phyloP scores from a whole-genome alignment of 2,329 filamentous ascomycete species.

The Ilyonectria robusta region DNA sequence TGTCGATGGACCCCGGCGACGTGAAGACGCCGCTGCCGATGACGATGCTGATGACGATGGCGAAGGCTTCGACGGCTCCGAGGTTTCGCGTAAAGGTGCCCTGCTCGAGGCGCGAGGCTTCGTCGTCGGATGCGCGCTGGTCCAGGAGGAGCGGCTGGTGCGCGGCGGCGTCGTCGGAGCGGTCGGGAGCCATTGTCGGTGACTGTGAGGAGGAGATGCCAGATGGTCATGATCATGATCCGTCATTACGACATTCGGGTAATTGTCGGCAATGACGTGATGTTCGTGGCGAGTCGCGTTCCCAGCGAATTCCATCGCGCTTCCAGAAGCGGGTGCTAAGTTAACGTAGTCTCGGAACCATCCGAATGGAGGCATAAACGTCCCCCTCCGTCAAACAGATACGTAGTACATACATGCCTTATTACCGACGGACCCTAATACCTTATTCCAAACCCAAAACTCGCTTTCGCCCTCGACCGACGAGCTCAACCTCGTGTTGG shows the following conservation, averaged over 20 bases:
- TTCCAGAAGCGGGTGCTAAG: constrained; percentile 14
- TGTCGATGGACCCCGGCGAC: constrained; percentile 73
- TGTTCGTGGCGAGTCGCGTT: background rate
- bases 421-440: background rate
- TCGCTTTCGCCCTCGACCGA: background rate
- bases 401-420: no score
- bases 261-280: constrained; percentile 40
- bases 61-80: constrained; percentile 66
- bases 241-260: constrained; percentile 33
- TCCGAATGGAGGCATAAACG: background rate
- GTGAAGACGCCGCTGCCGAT: constrained; percentile 77
- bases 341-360: background rate
- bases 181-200: constrained; percentile 32
- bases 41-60: constrained; percentile 74
- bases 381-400: background rate
- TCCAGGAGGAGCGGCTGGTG: constrained; percentile 38
- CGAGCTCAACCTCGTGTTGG: constrained; percentile 2
- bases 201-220: background rate
- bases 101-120: constrained; percentile 20
- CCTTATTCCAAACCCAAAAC: background rate
- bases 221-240: background rate
- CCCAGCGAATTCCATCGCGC: background rate
- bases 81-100: constrained; percentile 60
- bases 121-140: constrained; percentile 17
- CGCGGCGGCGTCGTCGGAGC: constrained; percentile 19